Conservation (phyloP, 176 grass and related monocot genomes). For the Musa itinerans region DNA sequence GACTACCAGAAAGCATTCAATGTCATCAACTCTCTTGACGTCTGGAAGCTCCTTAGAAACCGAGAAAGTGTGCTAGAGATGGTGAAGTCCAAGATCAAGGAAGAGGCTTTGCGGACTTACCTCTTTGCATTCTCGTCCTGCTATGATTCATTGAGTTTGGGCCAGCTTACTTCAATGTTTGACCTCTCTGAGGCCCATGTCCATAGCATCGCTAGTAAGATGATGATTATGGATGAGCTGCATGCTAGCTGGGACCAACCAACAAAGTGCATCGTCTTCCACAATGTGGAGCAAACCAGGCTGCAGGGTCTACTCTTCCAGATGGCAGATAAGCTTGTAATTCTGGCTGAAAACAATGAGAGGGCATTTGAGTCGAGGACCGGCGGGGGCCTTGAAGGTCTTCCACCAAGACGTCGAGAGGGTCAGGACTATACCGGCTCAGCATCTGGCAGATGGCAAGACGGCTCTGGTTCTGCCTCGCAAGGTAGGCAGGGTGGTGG, state of each 20-base stretch:
- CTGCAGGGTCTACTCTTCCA: conserved; percentile 85
- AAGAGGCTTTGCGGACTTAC: conserved; percentile 83
- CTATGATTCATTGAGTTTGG: conserved; percentile 63
- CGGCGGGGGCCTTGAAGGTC: conserved; percentile 74
- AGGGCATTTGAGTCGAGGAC: conserved; percentile 90
- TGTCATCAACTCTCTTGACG: conserved; percentile 60
- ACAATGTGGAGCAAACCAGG: conserved; percentile 79
- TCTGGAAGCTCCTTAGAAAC: conserved; percentile 86
- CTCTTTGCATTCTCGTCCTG: conserved; percentile 69
- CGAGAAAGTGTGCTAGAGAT: conserved; percentile 70
- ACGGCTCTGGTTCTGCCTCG: conserved; percentile 47
- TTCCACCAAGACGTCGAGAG: conserved; percentile 52
- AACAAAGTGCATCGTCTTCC: conserved; percentile 78
- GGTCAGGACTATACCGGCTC: conserved; percentile 38
- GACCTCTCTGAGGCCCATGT: conserved; percentile 55
- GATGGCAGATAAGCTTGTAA: conserved; percentile 78
- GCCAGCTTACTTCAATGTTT: conserved; percentile 78
- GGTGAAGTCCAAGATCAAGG: conserved; percentile 81
- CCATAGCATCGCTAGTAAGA: conserved; percentile 81
- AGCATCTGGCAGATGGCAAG: conserved; percentile 60
- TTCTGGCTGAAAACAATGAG: conserved; percentile 83
- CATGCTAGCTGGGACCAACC: conserved; percentile 91
- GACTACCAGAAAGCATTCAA: conserved; percentile 61
- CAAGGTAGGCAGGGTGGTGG: conserved; percentile 33
- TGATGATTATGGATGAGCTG: conserved; percentile 93